phyloP scores from a whole-genome alignment of 2,329 filamentous ascomycete species.

The Microcyclospora tardicrescens region DNA sequence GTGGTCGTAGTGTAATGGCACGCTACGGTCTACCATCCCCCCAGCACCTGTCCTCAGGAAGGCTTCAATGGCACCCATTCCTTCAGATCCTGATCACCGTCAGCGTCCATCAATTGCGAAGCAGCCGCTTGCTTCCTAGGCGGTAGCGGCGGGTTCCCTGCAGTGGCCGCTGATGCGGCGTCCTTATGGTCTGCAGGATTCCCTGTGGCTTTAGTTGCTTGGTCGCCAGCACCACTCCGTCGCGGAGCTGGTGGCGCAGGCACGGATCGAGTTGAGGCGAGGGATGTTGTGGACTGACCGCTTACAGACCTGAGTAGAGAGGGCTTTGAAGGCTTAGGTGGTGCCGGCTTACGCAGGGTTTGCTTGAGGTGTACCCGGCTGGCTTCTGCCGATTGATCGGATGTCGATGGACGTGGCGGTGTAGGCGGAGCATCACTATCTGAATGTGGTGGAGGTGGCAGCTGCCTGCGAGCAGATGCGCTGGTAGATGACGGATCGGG shows the following conservation, averaged over 20 bases:
- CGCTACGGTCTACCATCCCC: no score
- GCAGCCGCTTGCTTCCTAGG: no score
- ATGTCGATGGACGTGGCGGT: constrained; percentile 3
- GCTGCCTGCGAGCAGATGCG: constrained; percentile 5
- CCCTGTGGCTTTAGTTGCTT: no score
- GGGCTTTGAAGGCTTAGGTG: constrained; percentile 23
- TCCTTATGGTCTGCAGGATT: background rate
- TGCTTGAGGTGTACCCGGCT: constrained; percentile 10
- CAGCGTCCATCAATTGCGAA: background rate
- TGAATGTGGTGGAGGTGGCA: constrained; percentile 1
- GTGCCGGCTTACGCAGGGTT: constrained; percentile 22
- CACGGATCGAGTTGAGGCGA: constrained; percentile 6
- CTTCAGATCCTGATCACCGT: constrained; percentile 13
- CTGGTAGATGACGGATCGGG: constrained; percentile 14
- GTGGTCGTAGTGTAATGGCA: no score
- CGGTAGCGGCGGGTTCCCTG: no score
- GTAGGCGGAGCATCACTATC: constrained; percentile 1
- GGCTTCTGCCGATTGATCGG: constrained; percentile 2
- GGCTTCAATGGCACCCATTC: constrained; percentile 21
- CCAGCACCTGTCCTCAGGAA: no score
- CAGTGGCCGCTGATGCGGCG: no score
- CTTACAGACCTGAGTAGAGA: constrained; percentile 17
- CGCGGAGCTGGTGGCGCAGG: constrained; percentile 12
- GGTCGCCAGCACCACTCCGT: constrained; percentile 1
- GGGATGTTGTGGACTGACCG: constrained; percentile 8